phyloP scores from a whole-genome alignment of 371 early-diverging fungal species.

The Choanephora cucurbitarum region DNA sequence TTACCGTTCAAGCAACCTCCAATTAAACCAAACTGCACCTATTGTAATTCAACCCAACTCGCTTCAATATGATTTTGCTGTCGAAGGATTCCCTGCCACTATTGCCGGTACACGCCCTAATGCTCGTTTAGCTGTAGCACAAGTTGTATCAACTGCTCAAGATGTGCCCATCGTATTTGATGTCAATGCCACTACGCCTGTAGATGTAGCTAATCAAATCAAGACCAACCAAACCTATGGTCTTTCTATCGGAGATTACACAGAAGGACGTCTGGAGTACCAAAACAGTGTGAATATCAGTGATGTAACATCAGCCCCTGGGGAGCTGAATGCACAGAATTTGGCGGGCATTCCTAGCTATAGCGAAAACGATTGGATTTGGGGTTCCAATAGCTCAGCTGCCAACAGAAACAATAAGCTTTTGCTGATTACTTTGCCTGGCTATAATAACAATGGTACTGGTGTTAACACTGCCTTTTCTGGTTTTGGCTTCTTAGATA shows the following conservation, averaged over 20 bases:
- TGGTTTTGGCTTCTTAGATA: slow-evolving; percentile 43
- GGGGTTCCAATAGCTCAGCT: slow-evolving; percentile 20
- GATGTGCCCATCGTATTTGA: slow-evolving; percentile 23
- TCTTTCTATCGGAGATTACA: slow-evolving; percentile 42
- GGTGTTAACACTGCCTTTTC: slow-evolving; percentile 19
- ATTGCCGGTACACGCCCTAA: slow-evolving; percentile 11
- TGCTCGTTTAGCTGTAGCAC: slow-evolving; percentile 31
- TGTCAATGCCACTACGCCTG: slow-evolving; percentile 48
- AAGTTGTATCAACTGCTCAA: slow-evolving; percentile 19
- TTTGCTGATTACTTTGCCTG: slow-evolving; percentile 29
- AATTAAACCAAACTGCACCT: slow-evolving; percentile 45
- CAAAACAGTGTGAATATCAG: slow-evolving; percentile 33
- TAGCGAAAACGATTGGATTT: slow-evolving; percentile 27
- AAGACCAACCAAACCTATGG: slow-evolving; percentile 49
- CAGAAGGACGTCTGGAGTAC: slow-evolving; percentile 47
- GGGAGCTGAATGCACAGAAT: slow-evolving; percentile 1
- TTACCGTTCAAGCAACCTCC: slow-evolving; percentile 39
- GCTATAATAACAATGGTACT: slow-evolving; percentile 2
- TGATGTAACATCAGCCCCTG: slow-evolving; percentile 1
- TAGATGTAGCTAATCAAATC: slow-evolving; percentile 37
- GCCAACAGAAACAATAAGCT: slow-evolving; percentile 17
- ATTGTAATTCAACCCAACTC: slow-evolving; percentile 45
- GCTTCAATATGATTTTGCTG: slow-evolving; percentile 37
- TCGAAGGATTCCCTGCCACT: slow-evolving; percentile 28
- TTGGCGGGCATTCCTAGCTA: slow-evolving; percentile 13